Conservation (phyloP, 2,329 filamentous ascomycete species). For the Aureobasidium sp. region DNA sequence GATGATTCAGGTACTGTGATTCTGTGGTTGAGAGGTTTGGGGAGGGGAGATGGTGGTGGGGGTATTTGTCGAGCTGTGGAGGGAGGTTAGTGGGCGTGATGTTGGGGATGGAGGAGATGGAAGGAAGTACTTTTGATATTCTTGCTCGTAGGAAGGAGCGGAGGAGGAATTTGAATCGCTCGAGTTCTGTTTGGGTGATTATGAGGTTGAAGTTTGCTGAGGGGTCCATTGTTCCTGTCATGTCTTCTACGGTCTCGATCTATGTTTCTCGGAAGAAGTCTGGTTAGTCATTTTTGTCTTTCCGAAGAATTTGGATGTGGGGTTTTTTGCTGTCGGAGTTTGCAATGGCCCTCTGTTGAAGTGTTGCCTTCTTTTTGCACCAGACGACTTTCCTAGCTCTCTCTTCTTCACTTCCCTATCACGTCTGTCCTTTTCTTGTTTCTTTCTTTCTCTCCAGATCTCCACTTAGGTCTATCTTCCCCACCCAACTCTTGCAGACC, state of each 20-base stretch:
- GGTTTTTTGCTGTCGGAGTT: neutral
- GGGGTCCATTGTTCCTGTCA: constrained; percentile 80
- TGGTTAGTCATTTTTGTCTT: neutral
- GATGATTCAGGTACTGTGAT: constrained; percentile 71
- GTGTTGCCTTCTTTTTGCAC: no score
- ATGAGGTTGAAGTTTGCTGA: constrained; percentile 90
- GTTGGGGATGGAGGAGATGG: neutral
- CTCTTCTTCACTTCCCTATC: neutral
- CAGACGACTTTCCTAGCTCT: no score
- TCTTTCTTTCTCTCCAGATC: neutral
- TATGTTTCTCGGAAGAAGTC: constrained; percentile 22
- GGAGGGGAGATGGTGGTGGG: constrained; percentile 59
- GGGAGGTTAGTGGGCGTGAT: neutral
- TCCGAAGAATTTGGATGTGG: no score
- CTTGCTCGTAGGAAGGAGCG: constrained; percentile 74
- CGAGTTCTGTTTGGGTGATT: constrained; percentile 91
- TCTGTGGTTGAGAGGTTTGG: constrained; percentile 62
- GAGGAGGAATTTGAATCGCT: constrained; percentile 86
- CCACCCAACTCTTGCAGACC: no score
- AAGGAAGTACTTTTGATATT: constrained; percentile 65
- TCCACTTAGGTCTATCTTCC: neutral
- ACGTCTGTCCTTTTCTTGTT: neutral
- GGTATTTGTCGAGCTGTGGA: constrained; percentile 64
- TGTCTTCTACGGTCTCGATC: constrained; percentile 44
- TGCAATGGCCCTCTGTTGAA: no score